Evolutionary conservation across 371 early-diverging fungal genomes (phyloP).

Genomic region (Fennellomyces sp.): DNA sequence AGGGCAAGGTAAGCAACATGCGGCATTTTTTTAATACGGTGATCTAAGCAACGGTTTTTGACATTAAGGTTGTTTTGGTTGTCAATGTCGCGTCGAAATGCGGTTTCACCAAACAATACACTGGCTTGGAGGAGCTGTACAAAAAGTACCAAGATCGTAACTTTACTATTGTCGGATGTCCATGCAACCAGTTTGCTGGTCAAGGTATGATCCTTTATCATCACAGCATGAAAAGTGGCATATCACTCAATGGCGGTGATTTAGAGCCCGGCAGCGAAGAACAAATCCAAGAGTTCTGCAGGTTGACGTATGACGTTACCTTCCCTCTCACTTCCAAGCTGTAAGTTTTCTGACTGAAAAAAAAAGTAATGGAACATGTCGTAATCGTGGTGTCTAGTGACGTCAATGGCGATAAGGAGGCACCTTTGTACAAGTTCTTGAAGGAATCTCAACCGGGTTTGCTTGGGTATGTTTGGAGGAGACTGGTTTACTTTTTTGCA

Average conservation of each 20-base stretch:
- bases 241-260: not conserved
- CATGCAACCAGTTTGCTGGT: conserved; percentile 87
- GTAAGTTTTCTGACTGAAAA: conserved; percentile 22
- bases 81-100: conserved; percentile 98
- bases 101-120: conserved; percentile 90
- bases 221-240: not conserved
- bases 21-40: not conserved
- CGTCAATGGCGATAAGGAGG: conserved; percentile 80
- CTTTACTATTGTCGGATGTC: conserved; percentile 80
- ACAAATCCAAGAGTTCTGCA: conserved; percentile 71
- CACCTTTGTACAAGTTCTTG: conserved; percentile 77
- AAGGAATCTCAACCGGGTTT: conserved; percentile 66
- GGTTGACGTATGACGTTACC: conserved; percentile 67
- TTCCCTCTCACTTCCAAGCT: conserved; percentile 89
- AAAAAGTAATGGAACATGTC: conserved; percentile 8
- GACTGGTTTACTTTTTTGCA: not conserved
- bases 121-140: conserved; percentile 80
- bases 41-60: not conserved
- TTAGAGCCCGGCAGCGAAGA: conserved; percentile 62
- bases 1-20: conserved; percentile 37
- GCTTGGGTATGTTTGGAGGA: conserved; percentile 43
- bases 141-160: conserved; percentile 81
- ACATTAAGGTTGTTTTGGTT: conserved; percentile 74
- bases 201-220: conserved; percentile 61
- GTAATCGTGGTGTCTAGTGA: conserved; percentile 37